Evolutionary conservation across 2,329 filamentous ascomycete species (phyloP).

Genomic region (Diaporthe sp.): DNA sequence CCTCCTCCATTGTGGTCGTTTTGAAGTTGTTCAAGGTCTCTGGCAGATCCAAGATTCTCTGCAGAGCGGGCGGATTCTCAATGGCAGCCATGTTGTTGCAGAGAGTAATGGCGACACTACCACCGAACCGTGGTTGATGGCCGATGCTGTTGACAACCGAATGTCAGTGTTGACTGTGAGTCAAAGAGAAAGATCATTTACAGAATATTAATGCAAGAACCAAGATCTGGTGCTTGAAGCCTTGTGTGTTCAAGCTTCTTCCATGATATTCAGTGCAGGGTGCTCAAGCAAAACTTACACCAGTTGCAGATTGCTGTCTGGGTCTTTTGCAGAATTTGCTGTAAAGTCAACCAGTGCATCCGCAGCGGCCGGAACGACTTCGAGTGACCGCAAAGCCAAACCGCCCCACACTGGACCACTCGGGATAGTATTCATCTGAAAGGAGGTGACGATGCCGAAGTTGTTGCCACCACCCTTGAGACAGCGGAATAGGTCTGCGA

Average conservation of each 20-base stretch:
- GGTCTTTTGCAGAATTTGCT: background rate
- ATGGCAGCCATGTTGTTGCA: background rate
- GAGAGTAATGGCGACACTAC: background rate
- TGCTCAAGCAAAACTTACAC: background rate
- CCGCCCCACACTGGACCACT: background rate
- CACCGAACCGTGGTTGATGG: background rate
- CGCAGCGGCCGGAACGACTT: background rate
- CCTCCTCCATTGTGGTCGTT: background rate
- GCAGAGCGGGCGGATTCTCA: background rate
- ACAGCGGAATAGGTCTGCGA: slow-evolving; percentile 39
- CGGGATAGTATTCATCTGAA: background rate
- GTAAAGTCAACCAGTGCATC: background rate
- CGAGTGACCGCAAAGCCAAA: background rate
- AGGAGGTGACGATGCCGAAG: slow-evolving; percentile 42
- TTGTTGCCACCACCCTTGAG: slow-evolving; percentile 45
- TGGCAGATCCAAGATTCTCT: background rate
- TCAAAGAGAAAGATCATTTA: background rate
- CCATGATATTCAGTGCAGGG: background rate
- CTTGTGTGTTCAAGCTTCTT: background rate
- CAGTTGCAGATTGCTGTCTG: background rate
- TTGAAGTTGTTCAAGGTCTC: background rate
- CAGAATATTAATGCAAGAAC: background rate
- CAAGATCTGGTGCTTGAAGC: background rate
- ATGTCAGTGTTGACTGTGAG: background rate
- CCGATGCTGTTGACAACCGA: background rate